phyloP scores from a whole-genome alignment of 2,329 filamentous ascomycete genomes.

The Albophoma yamanashiensis region DNA sequence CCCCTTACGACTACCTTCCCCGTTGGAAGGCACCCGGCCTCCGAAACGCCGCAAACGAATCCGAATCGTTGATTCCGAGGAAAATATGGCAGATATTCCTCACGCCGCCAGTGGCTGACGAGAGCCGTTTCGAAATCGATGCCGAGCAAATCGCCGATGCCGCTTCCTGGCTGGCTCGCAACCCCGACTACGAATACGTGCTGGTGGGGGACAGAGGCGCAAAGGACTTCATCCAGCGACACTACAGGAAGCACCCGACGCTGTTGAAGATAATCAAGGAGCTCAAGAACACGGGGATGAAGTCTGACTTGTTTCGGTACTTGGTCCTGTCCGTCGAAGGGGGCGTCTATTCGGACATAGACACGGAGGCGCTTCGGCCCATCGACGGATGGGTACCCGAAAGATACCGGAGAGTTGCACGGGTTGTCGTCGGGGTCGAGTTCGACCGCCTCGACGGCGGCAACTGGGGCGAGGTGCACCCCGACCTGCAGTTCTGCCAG shows the following conservation, averaged over 20 bases:
- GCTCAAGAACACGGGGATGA: conserved; percentile 15
- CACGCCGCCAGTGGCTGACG: neutral
- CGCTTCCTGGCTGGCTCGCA: neutral
- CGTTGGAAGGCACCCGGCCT: neutral
- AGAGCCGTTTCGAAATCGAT: neutral
- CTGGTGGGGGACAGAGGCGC: neutral
- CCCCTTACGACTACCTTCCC: neutral
- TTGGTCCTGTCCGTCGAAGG: conserved; percentile 15
- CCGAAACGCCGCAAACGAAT: neutral
- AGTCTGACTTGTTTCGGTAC: conserved; percentile 16
- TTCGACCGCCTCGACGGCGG: conserved; percentile 10
- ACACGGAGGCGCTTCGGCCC: conserved; percentile 42
- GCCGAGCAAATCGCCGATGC: neutral
- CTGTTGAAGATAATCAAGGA: conserved; percentile 9
- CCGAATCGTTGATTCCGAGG: neutral
- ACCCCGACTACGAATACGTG: conserved; percentile 1
- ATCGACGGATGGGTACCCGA: conserved; percentile 22
- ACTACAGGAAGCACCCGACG: neutral
- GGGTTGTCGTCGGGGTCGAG: conserved; percentile 8
- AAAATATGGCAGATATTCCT: conserved; percentile 2
- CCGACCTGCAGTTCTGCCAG: conserved; percentile 17
- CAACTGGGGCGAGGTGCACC: neutral
- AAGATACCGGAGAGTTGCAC: neutral
- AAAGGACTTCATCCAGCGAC: neutral
- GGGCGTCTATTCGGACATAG: conserved; percentile 45